A percentile compares a stretch with the other conserved stretches of the same genome.
phyloP scores from a whole-genome alignment of 2,329 filamentous ascomycete genomes.

The Ascosphaera aggregata region DNA sequence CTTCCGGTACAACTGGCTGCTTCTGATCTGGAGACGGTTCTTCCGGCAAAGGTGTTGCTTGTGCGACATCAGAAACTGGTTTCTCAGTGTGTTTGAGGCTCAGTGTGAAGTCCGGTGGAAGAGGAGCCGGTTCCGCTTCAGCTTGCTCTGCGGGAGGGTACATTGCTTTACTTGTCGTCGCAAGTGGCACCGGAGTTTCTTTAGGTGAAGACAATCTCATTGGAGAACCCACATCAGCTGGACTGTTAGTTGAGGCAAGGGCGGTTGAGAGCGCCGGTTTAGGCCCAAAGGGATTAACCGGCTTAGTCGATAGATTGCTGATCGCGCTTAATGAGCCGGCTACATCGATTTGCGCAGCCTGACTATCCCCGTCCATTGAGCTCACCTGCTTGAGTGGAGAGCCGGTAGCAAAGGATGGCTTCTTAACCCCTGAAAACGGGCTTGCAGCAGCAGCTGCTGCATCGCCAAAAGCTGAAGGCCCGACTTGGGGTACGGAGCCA shows the following conservation, averaged over 20 bases:
- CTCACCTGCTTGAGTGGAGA: not conserved
- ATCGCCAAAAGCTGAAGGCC: too few relatives aligned
- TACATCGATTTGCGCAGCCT: not conserved
- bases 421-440: slow-evolving; percentile 11
- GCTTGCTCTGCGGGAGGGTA: slow-evolving; percentile 21
- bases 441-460: slow-evolving; percentile 6
- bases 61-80: too few relatives aligned
- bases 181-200: slow-evolving; percentile 22
- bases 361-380: slow-evolving; percentile 3
- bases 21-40: too few relatives aligned
- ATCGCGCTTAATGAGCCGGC: too few relatives aligned
- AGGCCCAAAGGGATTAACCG: slow-evolving; percentile 8
- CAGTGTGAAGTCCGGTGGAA: too few relatives aligned
- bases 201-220: not conserved
- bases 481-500: too few relatives aligned
- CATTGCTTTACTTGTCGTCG: slow-evolving; percentile 21
- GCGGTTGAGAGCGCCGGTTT: slow-evolving; percentile 10
- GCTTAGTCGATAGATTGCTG: too few relatives aligned
- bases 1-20: slow-evolving; percentile 2
- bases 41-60: too few relatives aligned
- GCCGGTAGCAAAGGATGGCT: slow-evolving; percentile 12
- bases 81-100: too few relatives aligned
- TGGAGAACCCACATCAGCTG: not conserved
- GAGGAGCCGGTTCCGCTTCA: slow-evolving; percentile 19
- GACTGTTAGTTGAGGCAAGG: slow-evolving; percentile 1